Evolutionary conservation across 495 filamentous ascomycete genomes (phyloP).

Genomic region (Schizothecium vesticola): DNA sequence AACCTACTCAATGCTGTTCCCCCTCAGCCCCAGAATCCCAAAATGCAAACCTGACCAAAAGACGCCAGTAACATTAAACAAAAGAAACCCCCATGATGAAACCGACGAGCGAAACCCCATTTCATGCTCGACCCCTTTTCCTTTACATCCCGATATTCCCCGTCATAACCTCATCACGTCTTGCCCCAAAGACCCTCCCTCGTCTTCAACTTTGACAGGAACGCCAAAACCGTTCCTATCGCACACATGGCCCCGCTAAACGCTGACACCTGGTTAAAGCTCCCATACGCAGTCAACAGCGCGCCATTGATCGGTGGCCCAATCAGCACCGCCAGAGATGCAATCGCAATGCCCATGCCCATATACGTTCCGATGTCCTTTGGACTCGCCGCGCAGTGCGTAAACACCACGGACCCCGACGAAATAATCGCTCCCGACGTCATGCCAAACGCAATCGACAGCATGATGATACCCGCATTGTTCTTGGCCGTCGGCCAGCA

Average conservation of each 20-base stretch:
- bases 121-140: background rate
- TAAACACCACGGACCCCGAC: constrained; percentile 38
- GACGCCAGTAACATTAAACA: background rate
- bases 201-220: constrained; percentile 28
- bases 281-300: constrained; percentile 37
- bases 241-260: constrained; percentile 45
- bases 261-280: constrained; percentile 37
- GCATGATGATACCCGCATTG: background rate
- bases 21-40: background rate
- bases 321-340: constrained; percentile 41
- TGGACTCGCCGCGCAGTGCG: constrained; percentile 35
- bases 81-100: background rate
- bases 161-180: background rate
- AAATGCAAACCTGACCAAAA: background rate
- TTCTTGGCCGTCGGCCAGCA: background rate
- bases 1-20: background rate
- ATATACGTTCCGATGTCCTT: constrained; percentile 50
- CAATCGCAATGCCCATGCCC: constrained; percentile 47
- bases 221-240: constrained; percentile 21
- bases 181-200: constrained; percentile 29
- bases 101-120: background rate
- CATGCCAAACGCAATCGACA: background rate
- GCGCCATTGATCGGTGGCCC: constrained; percentile 51
- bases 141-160: background rate
- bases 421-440: constrained; percentile 37